A percentile compares a stretch with the other conserved stretches of the same genome.
phyloP scores from a whole-genome alignment of 495 filamentous ascomycete genomes.

The Rhizodiscina lignyota region DNA sequence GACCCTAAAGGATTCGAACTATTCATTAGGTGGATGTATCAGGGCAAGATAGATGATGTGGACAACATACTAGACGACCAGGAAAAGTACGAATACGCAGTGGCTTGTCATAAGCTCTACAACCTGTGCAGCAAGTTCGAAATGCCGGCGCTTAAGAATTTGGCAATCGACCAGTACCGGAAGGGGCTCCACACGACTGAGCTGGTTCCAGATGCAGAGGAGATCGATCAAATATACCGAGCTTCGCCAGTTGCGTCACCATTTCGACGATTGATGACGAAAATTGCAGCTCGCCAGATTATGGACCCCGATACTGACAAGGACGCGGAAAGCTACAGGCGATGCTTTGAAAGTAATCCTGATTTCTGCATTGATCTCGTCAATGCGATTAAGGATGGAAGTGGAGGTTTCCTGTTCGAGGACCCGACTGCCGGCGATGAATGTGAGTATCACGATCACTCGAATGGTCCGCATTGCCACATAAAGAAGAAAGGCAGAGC shows the following conservation, averaged over 20 bases:
- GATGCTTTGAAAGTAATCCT: slow-evolving; percentile 27
- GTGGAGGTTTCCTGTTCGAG: slow-evolving; percentile 28
- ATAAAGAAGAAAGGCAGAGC: slow-evolving; percentile 15
- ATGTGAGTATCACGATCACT: slow-evolving; percentile 30
- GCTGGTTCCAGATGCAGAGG: slow-evolving; percentile 30
- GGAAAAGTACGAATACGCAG: slow-evolving; percentile 31
- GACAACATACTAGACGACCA: slow-evolving; percentile 20
- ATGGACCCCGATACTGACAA: slow-evolving; percentile 31
- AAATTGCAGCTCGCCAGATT: slow-evolving; percentile 32
- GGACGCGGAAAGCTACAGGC: slow-evolving; percentile 24
- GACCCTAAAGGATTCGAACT: slow-evolving; percentile 30
- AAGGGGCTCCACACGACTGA: slow-evolving; percentile 24
- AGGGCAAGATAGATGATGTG: slow-evolving; percentile 30
- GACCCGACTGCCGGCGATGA: slow-evolving; percentile 28
- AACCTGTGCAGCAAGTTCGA: slow-evolving; percentile 29
- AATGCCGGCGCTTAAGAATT: slow-evolving; percentile 27
- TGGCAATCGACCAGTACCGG: slow-evolving; percentile 32
- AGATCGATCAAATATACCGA: slow-evolving; percentile 31
- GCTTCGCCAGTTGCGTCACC: slow-evolving; percentile 18
- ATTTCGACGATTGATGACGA: slow-evolving; percentile 28
- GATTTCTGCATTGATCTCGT: slow-evolving; percentile 31
- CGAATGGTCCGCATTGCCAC: slow-evolving; percentile 19
- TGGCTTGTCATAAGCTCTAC: slow-evolving; percentile 32
- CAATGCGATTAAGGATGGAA: slow-evolving; percentile 27
- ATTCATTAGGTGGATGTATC: slow-evolving; percentile 35